Evolutionary conservation across 495 filamentous ascomycete genomes (phyloP), one percentile per base, ranked within the genome.

Genomic region (Xylaria bambusicola): DNA sequence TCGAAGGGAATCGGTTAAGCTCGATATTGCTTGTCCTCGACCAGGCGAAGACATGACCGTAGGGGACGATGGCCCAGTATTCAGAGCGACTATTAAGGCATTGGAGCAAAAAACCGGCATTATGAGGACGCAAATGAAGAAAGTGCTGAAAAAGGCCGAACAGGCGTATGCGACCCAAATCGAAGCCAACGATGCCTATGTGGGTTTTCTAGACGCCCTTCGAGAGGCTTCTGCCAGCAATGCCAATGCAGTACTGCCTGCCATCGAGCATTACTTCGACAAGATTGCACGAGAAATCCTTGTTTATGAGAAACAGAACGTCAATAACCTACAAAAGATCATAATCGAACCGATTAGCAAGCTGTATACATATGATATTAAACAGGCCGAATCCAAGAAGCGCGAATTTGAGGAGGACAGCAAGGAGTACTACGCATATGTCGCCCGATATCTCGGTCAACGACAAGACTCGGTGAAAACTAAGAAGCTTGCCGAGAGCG

Each of bases 361-460:
- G 70, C 80, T 99, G 2, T 99, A 99, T 73, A 88, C 91, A 60
- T 80, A 91, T 56, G 94, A 99, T 62, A 97, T 99, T 77, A 99
- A 99, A 74, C 92, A 97, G 75, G 94, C 93, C 17, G 94, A 99
- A 65, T 77, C 89, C 24, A 98, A 98, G 76, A 97, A 93, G 77
- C 92, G 92, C 57, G 95, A 98, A 67, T 99, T 98, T 63, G 94
- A 99, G 56, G 94, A 99, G 62, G 94, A 98, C 67, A 97, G 92
- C 73, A 90, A 92, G 67, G 93, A 98, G 69, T 99, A 96, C 74
- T 99, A 99, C 76, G 86, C 86, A 52, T 97, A 96, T 68, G 90
- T 97, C 44, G 87, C 90, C 64, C 88, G 91, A 26, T 99, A 99
- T 73, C 85, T 99, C 13, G 93, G 94, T 40, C 94, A 97, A 68